Conservation (phyloP, 2,329 filamentous ascomycete genomes). For the Hymenoscyphus linearis region DNA sequence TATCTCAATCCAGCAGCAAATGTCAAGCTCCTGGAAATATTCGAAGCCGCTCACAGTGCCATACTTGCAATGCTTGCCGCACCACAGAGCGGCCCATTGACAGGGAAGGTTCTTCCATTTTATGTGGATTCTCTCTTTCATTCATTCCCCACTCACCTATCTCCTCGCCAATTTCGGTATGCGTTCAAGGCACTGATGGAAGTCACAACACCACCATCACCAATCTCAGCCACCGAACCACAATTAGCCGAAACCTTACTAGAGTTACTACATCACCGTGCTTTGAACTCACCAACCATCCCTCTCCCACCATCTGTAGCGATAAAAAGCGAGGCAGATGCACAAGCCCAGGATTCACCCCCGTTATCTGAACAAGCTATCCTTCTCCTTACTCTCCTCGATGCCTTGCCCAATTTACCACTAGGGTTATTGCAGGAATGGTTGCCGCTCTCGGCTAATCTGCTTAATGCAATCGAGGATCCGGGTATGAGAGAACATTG, state of each 20-base stretch:
- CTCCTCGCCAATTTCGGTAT: slow-evolving; percentile 62
- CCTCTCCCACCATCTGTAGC: slow-evolving; percentile 32
- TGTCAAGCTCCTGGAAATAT: slow-evolving; percentile 53
- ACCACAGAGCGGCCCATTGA: slow-evolving; percentile 56
- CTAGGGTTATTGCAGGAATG: slow-evolving; percentile 57
- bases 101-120: slow-evolving; percentile 58
- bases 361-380: slow-evolving; percentile 57
- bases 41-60: slow-evolving; percentile 67
- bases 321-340: slow-evolving; percentile 29
- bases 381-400: slow-evolving; percentile 58
- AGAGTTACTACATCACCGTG: slow-evolving; percentile 58
- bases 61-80: slow-evolving; percentile 64
- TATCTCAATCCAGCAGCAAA: slow-evolving; percentile 49
- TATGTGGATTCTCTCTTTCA: slow-evolving; percentile 64
- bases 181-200: slow-evolving; percentile 65
- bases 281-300: slow-evolving; percentile 47
- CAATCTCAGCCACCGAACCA: slow-evolving; percentile 55
- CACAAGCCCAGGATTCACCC: slow-evolving; percentile 19
- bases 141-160: slow-evolving; percentile 61
- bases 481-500: slow-evolving; percentile 50
- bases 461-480: slow-evolving; percentile 53
- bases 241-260: slow-evolving; percentile 59
- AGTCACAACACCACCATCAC: slow-evolving; percentile 59
- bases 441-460: slow-evolving; percentile 56
- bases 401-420: slow-evolving; percentile 57